Evolutionary conservation across 768 basidiomycete species (phyloP), one percentile per base, ranked within the genome.

Genomic region (Tricholoma bakamatsutake): DNA sequence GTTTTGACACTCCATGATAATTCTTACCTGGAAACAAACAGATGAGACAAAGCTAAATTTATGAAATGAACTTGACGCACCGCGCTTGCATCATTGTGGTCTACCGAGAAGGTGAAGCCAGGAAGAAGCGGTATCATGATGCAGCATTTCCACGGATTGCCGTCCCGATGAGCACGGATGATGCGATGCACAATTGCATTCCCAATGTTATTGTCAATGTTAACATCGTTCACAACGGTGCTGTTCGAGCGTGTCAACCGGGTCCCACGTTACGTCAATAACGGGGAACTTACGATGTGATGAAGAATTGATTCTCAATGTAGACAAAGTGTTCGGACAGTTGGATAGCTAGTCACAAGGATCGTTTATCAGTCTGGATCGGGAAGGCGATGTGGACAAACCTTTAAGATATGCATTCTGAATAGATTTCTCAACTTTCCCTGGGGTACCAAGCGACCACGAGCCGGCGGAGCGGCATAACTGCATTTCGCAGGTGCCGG

Each of bases 321-420:
- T 99, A 99, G 33, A 99, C 90, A 66, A 98, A 99, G 66, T 97
- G 93, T 62, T 98, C 93, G 24, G 93, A 95, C 64, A 90, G 75
- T 65, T 95, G 87, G 53, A 97, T 97, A 9, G 93, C 93, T 94
- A 53, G 45, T 17, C 47, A 31, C 35, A 33, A 34, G 40, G 35
- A 33, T 37, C 12, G 17, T 35, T 46, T 28, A 13, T 50, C 33
- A 27, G 13, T 10, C 6, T 6, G 28, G 40, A 49, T 18, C 27
- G 9, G 2, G 12, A 37, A 30, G 13, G 21, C n/a, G 12, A 8
- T 6, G 30, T 8, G n/a, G 24, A 67, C 73, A 15, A 55, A 89
- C 92, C 91, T 79, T 94, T 87, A 55, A 93, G 73, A 66, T 98
- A 97, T 11, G 95, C 94, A 62, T 91, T 93, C 72, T 95, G 93